Base-by-base conservation (phyloP, 75 land plant species). In the Pinus taeda region DNA sequence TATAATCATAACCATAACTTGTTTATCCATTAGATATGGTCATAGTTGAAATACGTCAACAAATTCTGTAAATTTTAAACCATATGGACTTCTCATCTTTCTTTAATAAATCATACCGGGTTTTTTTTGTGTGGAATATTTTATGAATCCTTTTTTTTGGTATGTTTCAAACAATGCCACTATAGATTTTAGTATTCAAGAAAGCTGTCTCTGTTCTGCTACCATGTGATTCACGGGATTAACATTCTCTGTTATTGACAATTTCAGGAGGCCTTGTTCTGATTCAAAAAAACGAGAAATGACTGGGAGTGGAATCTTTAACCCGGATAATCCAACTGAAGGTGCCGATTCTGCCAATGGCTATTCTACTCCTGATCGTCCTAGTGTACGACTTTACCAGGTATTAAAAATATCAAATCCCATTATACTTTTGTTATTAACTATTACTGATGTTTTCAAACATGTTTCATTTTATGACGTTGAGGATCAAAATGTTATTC, bases 261-360 rank as follows among this genome's bases (percentile, higher is more conserved):
- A 13, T 71, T 64, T 65, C 85, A 93, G 97, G 90, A 88, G 93
- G 70, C 97, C 91, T 78, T 96, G 98, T 59, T 96, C 97, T n/a
- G 94, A 87, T 30, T 76, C 80, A 33, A 96, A 96, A 78, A 71
- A 85, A 79, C 90, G 87, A 39, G 98, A 96, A 82, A 93, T 96
- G 87, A 88, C 88, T 81, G 98, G 98, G n/a, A 96, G 94, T 86
- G 98, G 97, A 26, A 96, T 96, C 57, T 93, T 96, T 80, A 77
- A 64, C 53, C 81, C 72, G 61, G 83, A 85, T 33, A 81, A 77
- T 57, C 83, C 80, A 67, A 66, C 77, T 69, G 93, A 76, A 12
- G 71, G 60, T 4, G 15, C 60, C 60, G 88, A 87, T 73, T 74
- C 88, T 37, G 84, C 76, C 4, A 73, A 78, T 59, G 77, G 76